A percentile compares a stretch with the other conserved stretches of the same genome.
These are phyloP conservation scores for Zostera marina DNA, from an alignment of 116 monocot genomes.

Conservation along the genomic window DNA sequence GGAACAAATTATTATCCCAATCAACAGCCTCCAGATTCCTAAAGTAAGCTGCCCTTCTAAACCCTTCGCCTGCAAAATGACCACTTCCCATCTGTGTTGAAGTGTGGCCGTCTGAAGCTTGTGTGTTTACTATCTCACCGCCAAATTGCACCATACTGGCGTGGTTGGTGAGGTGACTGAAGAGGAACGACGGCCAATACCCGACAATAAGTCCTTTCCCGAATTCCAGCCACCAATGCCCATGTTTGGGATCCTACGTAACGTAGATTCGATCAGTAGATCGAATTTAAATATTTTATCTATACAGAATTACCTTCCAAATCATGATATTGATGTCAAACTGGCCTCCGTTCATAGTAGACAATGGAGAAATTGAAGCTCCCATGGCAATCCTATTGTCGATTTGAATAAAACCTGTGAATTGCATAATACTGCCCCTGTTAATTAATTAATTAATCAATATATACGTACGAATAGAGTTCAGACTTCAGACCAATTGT, in stretches of 20 bases:
- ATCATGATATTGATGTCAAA: constrained; percentile 66
- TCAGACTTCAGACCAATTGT: too few relatives aligned
- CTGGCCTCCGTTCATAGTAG: constrained; percentile 35
- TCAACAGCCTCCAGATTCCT: background rate
- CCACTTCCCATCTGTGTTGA: constrained; percentile 72
- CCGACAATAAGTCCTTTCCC: constrained; percentile 14
- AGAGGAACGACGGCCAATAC: constrained; percentile 24
- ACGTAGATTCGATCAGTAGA: background rate
- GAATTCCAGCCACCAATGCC: constrained; percentile 25
- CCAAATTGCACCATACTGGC: constrained; percentile 22
- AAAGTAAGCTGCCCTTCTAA: constrained; percentile 36
- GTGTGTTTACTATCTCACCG: constrained; percentile 18
- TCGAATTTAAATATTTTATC: background rate
- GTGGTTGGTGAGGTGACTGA: constrained; percentile 16
- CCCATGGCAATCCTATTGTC: constrained; percentile 76
- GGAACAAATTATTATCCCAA: too few relatives aligned
- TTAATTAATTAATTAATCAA: too few relatives aligned
- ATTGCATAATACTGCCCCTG: too few relatives aligned
- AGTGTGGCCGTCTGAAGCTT: constrained; percentile 26
- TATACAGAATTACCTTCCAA: constrained; percentile 35
- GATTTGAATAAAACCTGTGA: constrained; percentile 22
- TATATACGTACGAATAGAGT: too few relatives aligned
- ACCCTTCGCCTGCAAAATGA: constrained; percentile 37
- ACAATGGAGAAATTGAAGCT: constrained; percentile 57
- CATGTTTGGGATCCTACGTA: constrained; percentile 16